Base-by-base conservation (phyloP, 345 rosid species). In the Trapa bicornis region DNA sequence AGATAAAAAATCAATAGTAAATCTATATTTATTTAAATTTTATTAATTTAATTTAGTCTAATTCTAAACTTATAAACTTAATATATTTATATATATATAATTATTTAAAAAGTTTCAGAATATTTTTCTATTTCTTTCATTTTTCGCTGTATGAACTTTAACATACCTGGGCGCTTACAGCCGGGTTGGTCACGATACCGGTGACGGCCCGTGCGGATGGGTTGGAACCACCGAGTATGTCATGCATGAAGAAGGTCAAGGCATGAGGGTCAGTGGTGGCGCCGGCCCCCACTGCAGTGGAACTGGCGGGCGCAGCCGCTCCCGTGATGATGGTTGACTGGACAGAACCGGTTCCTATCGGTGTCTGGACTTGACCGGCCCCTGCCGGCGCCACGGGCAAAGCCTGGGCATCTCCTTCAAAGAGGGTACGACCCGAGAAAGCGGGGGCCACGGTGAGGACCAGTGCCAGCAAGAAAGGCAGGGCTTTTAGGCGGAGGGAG, bases 221-320 rank as follows among this genome's bases (percentile, higher is more conserved):
- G 73, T 83, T 86, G 13, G 92, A 82, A n/a, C 95, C 95, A 0
- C 91, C 92, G 12, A 88, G 83, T 66, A 91, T 83, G 73, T 91
- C 97, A 17, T 91, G 96, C 89, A 87, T 85, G 77, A 74, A 89
- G 82, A 92, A 92, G 65, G 72, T 72, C 65, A 85, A 45, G 35
- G 79, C 75, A 67, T 79, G 73, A 65, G 66, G 69, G 45, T 66
- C 69, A 11, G 65, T 0, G 42, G 33, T 65, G 60, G 65, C 0
- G 42, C 37, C 58, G 48, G 65, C 41, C 6, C 32, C 61, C 5
- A 47, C 13, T 35, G 62, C 58, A 52, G 38, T 16, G 13, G 63
- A 58, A 12, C 63, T 38, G 11, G 75, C 79, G 7, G 43, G 6
- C 7, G 43, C 43, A 36, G 73, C 47, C 22, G 66, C 54, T 2